Conservation (phyloP, 345 rosid genomes). For the Bruguiera gymnorhiza region DNA sequence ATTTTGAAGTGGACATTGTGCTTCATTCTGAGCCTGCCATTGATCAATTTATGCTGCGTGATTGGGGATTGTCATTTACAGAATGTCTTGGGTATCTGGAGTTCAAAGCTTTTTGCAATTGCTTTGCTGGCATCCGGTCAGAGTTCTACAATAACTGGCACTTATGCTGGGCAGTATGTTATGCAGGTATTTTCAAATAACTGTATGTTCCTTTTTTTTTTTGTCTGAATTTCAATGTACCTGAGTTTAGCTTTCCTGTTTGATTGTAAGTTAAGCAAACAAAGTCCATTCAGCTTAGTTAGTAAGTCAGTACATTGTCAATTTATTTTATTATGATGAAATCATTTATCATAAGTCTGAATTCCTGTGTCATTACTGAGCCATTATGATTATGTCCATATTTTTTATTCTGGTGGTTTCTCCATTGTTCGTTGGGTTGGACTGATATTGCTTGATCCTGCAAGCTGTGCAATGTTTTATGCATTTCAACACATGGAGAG, state of each 20-base stretch:
- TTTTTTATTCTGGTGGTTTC: too few species aligned
- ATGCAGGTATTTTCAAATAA: slow-evolving; percentile 60
- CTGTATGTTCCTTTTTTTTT: neutral
- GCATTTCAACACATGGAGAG: too few species aligned
- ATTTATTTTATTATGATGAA: too few species aligned
- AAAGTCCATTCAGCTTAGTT: too few species aligned
- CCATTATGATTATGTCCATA: too few species aligned
- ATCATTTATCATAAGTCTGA: too few species aligned
- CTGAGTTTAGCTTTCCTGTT: neutral
- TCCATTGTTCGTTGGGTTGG: too few species aligned
- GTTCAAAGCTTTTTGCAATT: slow-evolving; percentile 86
- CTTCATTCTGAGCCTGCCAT: neutral
- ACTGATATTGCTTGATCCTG: too few species aligned
- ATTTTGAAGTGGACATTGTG: neutral
- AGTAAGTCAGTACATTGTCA: too few species aligned
- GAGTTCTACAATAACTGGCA: slow-evolving; percentile 97
- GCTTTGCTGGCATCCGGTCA: slow-evolving; percentile 95
- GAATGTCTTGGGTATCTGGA: slow-evolving; percentile 96
- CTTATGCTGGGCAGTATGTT: slow-evolving; percentile 96
- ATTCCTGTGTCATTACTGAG: too few species aligned
- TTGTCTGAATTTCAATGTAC: neutral
- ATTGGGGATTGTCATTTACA: slow-evolving; percentile 31
- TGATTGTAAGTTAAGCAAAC: too few species aligned
- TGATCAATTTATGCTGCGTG: neutral
- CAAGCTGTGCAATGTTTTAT: too few species aligned